phyloP scores from a whole-genome alignment of 805 yeast species.

The Candida schatavii region DNA sequence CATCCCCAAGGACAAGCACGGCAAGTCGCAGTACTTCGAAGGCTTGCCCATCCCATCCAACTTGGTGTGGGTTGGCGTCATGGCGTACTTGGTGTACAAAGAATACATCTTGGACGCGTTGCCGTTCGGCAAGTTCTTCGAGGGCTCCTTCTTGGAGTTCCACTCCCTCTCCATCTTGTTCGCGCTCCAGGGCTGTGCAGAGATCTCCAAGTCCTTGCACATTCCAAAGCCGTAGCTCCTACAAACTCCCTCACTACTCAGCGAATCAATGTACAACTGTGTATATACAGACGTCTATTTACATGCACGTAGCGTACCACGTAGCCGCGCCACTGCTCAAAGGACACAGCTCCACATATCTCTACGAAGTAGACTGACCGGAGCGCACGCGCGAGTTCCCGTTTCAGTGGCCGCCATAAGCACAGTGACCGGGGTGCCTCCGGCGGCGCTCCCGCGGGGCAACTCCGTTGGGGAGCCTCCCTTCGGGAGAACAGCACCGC shows the following conservation, averaged over 20 bases:
- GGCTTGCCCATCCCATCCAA: constrained; percentile 96
- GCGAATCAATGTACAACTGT: background rate
- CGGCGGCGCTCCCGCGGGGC: no score
- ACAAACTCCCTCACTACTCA: background rate
- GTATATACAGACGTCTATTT: background rate
- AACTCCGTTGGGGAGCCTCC: no score
- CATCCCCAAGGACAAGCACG: constrained; percentile 83
- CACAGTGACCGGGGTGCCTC: no score
- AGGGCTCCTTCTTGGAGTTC: constrained; percentile 61
- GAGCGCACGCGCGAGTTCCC: no score
- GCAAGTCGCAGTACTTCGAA: constrained; percentile 90
- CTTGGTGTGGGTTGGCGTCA: constrained; percentile 63
- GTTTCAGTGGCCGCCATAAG: no score
- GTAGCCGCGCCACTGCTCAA: no score
- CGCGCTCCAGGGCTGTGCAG: constrained; percentile 79
- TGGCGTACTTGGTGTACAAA: constrained; percentile 65
- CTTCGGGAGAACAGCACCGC: no score
- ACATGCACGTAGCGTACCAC: no score
- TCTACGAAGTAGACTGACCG: no score
- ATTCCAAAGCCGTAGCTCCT: constrained; percentile 76
- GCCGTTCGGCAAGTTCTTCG: constrained; percentile 63
- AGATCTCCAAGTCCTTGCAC: constrained; percentile 85
- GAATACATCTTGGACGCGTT: constrained; percentile 48
- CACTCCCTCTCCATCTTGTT: constrained; percentile 70
- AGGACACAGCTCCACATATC: no score